Evolutionary conservation across 2,329 filamentous ascomycete genomes (phyloP), one percentile per base, ranked within the genome.

Genomic region (Penicillium sp.): DNA sequence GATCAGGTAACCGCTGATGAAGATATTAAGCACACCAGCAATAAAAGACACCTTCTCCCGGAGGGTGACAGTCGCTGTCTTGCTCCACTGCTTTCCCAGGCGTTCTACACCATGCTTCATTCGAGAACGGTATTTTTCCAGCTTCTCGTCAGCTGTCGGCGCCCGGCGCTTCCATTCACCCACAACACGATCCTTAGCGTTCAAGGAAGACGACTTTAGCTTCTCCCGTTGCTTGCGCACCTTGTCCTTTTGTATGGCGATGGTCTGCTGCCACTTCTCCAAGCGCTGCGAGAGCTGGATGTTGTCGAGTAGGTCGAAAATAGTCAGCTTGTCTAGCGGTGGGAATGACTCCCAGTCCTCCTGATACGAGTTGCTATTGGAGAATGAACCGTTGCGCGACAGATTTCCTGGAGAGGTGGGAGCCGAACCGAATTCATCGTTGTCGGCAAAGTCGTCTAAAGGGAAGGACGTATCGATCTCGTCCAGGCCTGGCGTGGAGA

Each of bases 41-140:
- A 99, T 97, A 75, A 99, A 99, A 6, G 93, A 92, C 46, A 95
- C 80, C 81, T 99, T 99, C 77, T 99, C 94, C 56, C 92, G 87
- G 47, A 90, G 75, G 1, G 91, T 97, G 65, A 99, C 91, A 9
- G 86, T 87, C 67, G 91, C 91, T 17, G 89, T 90, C 69, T 96
- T 89, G 69, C 90, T 94, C 92, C 93, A 99, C 68, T 86, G 86
- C 62, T 82, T 84, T 58, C 88, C 88, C 33, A 97, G 82, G 63
- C 90, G 89, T 67, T 97, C 92, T n/a, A 97, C 91, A 47, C 88
- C 91, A 47, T 84, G 82, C 62, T 88, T 88, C 91, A 97, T 94
- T 56, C 89, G 89, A 73, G 86, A 88, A 64, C 88, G 84, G 74
- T 97, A 97, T 66, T 90, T 90, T 42, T 95, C 91, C 54, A 97